These are phyloP conservation scores for Bacidia gigantensis DNA, from an alignment of 495 filamentous ascomycete species.

Conservation along the genomic window DNA sequence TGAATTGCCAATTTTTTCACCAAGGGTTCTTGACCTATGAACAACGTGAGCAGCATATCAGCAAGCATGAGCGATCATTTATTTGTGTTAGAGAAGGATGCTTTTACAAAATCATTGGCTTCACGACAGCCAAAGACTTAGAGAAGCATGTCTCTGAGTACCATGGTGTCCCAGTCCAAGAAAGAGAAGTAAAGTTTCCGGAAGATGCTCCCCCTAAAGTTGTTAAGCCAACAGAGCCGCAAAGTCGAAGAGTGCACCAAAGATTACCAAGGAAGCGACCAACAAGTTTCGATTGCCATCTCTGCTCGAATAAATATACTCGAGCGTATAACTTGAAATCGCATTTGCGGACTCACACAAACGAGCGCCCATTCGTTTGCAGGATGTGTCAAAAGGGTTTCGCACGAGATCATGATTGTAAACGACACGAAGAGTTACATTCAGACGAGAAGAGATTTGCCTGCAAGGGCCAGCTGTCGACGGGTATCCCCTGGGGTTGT, in stretches of 20 bases:
- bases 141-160: background rate
- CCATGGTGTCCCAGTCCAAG: background rate
- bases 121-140: background rate
- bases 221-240: background rate
- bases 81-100: background rate
- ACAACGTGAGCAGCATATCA: background rate
- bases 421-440: background rate
- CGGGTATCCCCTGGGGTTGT: background rate
- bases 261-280: background rate
- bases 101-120: background rate
- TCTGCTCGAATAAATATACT: background rate
- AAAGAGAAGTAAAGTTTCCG: background rate
- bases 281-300: background rate
- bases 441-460: background rate
- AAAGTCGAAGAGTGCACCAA: too few species aligned
- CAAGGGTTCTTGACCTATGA: background rate
- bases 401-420: background rate
- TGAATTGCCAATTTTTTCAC: constrained; percentile 1
- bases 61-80: background rate
- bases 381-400: background rate
- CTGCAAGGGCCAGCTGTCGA: background rate
- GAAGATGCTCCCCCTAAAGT: background rate
- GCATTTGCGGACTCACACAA: background rate
- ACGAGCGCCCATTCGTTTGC: background rate
- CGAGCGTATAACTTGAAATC: background rate